These are phyloP conservation scores for Tuber brumale DNA, from an alignment of 495 filamentous ascomycete genomes.

Conservation along the genomic window DNA sequence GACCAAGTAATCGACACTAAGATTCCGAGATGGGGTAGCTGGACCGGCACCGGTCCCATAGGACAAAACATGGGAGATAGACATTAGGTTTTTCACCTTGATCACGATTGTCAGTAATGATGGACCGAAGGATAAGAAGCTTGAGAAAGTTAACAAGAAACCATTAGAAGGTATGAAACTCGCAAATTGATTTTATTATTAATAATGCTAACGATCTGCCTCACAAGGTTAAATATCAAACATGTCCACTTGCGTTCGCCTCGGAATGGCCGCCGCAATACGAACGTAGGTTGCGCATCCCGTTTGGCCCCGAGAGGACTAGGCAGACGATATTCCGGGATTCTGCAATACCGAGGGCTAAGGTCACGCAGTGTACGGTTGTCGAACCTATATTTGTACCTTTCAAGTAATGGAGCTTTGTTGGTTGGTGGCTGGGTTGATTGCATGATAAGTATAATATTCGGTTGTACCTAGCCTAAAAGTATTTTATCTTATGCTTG, in stretches of 20 bases:
- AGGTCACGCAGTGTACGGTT: constrained; percentile 79
- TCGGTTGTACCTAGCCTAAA: too few relatives aligned
- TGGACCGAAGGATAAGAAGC: constrained; percentile 70
- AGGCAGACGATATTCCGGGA: constrained; percentile 93
- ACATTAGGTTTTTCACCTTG: constrained; percentile 59
- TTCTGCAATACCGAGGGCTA: constrained; percentile 78
- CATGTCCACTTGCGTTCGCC: constrained; percentile 70
- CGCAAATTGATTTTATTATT: too few relatives aligned
- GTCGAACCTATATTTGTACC: constrained; percentile 68
- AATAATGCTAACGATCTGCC: constrained; percentile 42
- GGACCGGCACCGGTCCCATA: constrained; percentile 73
- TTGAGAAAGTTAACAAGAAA: constrained; percentile 82
- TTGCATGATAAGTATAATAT: too few relatives aligned
- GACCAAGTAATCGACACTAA: constrained; percentile 78
- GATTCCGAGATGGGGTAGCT: too few relatives aligned
- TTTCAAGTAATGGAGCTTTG: constrained; percentile 28
- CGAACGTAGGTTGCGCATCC: constrained; percentile 76
- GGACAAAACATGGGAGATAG: constrained; percentile 55
- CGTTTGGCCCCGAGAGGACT: constrained; percentile 86
- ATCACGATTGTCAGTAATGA: constrained; percentile 68
- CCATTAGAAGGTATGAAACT: constrained; percentile 67
- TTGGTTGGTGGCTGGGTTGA: too few relatives aligned
- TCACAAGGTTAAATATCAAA: constrained; percentile 80
- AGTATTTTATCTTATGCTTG: too few relatives aligned
- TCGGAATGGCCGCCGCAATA: constrained; percentile 85